Evolutionary conservation across 345 rosid genomes (phyloP).

Genomic region (Euclidium syriacum): DNA sequence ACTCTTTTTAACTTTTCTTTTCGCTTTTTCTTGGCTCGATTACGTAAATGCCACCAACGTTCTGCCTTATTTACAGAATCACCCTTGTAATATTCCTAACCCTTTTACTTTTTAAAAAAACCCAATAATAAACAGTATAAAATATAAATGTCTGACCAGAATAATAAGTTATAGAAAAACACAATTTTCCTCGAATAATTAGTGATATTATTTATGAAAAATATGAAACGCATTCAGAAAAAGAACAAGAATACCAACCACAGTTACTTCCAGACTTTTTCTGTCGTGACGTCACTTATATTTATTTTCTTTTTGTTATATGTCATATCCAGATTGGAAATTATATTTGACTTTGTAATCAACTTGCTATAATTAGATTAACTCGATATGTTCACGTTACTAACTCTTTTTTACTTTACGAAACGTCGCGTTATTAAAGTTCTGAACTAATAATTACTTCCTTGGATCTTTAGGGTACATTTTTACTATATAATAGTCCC

Average conservation of each 20-base stretch:
- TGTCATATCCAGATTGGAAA: not conserved
- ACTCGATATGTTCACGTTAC: not conserved
- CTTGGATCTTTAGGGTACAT: not conserved
- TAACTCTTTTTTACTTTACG: not conserved
- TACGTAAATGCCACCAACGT: constrained; percentile 1
- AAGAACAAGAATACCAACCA: not conserved
- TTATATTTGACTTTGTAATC: not conserved
- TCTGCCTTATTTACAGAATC: constrained; percentile 9
- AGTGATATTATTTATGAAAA: not conserved
- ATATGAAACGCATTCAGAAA: not conserved
- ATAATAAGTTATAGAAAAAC: too few species aligned
- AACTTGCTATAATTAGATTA: constrained; percentile 19
- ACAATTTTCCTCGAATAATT: not conserved
- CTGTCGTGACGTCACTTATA: too few species aligned
- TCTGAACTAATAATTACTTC: constrained; percentile 15
- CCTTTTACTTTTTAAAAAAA: not conserved
- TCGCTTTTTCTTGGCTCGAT: not conserved
- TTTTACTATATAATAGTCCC: not conserved
- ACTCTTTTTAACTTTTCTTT: constrained; percentile 9
- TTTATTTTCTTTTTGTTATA: too few species aligned
- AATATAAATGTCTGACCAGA: not conserved
- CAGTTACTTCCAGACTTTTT: not conserved
- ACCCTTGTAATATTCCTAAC: constrained; percentile 14
- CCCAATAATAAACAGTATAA: not conserved
- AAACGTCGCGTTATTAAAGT: constrained; percentile 5